Conservation (phyloP, 1,284 basidiomycete species). For the Melampsora occidentalis region DNA sequence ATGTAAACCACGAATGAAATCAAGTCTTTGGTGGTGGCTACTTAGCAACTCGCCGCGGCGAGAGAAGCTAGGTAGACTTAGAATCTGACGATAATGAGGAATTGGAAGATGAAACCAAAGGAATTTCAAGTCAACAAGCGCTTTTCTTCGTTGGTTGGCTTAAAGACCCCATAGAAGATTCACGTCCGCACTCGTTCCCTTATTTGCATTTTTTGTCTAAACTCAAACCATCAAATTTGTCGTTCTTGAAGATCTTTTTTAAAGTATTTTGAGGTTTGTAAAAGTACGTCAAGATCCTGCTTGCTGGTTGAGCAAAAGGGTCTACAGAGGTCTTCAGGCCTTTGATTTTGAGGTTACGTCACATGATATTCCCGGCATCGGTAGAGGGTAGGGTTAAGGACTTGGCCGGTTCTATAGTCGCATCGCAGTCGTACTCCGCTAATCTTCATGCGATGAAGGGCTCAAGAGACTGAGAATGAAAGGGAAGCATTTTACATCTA, state of each 20-base stretch:
- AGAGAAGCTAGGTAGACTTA: neutral
- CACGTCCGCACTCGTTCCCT: neutral
- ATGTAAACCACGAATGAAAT: neutral
- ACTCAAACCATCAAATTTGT: neutral
- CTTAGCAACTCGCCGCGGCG: neutral
- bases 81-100: constrained; percentile 2
- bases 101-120: constrained; percentile 8
- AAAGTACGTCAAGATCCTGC: neutral
- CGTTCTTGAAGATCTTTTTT: neutral
- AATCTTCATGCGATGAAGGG: too few species aligned
- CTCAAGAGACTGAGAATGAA: too few species aligned
- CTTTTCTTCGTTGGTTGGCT: constrained; percentile 8
- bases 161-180: neutral
- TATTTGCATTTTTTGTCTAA: neutral
- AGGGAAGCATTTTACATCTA: too few species aligned
- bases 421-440: too few species aligned
- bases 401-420: too few species aligned
- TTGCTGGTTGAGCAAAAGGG: neutral
- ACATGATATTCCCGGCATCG: neutral
- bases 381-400: neutral
- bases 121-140: neutral
- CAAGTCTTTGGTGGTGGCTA: neutral
- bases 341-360: neutral
- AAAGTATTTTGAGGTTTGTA: neutral
- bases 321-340: too few species aligned